Percentiles rank a stretch among this genome's conserved stretches.
Evolutionary conservation across 83 land plant species (phyloP).

Genomic region (Larix sibirica): DNA sequence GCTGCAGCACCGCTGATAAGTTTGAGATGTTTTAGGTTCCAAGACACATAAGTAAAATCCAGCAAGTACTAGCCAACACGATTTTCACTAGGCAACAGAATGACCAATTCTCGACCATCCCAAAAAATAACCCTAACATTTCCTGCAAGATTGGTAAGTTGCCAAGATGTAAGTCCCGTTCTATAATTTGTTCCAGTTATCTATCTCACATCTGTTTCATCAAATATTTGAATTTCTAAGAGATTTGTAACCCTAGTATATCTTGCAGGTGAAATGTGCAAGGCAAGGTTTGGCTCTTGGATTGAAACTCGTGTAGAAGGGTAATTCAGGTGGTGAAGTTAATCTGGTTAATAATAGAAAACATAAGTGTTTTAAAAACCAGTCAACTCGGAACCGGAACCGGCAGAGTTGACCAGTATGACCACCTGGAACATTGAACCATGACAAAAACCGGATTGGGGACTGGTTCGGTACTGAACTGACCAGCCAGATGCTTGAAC

Average conservation of each 20-base stretch:
- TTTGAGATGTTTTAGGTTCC: conserved; percentile 65
- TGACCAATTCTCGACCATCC: conserved; percentile 79
- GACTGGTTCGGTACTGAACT: no score
- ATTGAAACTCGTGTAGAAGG: conserved; percentile 79
- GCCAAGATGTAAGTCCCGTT: conserved; percentile 42
- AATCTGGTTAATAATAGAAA: conserved; percentile 78
- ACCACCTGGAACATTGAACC: no score
- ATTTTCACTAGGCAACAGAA: conserved; percentile 20
- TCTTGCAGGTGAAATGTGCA: conserved; percentile 86
- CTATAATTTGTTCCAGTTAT: conserved; percentile 9
- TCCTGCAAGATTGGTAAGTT: conserved; percentile 34
- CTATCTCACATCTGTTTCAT: conserved; percentile 31
- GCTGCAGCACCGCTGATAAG: conserved; percentile 78
- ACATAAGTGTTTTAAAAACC: conserved; percentile 28
- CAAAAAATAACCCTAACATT: conserved; percentile 75
- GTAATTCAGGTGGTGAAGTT: conserved; percentile 71
- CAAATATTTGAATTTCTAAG: conserved; percentile 38
- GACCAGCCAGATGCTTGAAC: no score
- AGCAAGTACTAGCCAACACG: no score
- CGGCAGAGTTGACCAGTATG: no score
- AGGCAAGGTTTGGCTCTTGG: conserved; percentile 82
- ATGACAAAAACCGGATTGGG: no score
- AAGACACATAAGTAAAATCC: conserved; percentile 74
- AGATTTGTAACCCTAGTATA: conserved; percentile 61
- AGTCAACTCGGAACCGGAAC: no score